These are phyloP conservation scores for Penicillium sp. DNA, from an alignment of 2,329 filamentous ascomycete genomes.

Conservation along the genomic window DNA sequence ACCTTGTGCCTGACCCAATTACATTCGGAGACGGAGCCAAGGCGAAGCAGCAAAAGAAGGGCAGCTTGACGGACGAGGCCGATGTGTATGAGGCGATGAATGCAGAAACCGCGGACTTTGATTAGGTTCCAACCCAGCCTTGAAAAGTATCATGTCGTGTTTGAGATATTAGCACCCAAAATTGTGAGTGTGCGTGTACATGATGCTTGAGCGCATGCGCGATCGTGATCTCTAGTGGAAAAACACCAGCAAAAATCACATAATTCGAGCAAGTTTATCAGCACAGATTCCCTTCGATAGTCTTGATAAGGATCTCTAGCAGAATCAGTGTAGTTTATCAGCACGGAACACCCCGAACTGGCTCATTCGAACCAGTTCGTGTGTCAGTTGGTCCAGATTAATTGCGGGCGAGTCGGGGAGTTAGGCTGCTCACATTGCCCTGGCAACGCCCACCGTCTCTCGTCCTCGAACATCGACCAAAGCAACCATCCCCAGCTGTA, in stretches of 20 bases:
- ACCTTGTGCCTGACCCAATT: conserved; percentile 37
- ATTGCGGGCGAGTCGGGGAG: background rate
- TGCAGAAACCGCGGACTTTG: conserved; percentile 36
- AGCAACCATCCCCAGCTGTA: conserved; percentile 7
- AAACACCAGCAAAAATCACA: background rate
- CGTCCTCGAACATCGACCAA: conserved; percentile 1
- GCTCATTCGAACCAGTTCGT: background rate
- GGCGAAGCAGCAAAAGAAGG: conserved; percentile 20
- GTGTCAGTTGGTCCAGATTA: background rate
- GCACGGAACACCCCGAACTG: background rate
- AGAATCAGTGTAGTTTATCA: background rate
- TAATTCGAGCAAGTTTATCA: background rate
- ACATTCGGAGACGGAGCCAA: conserved; percentile 29
- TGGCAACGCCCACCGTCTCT: conserved; percentile 10
- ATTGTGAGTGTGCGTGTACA: background rate
- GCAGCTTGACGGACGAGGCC: conserved; percentile 27
- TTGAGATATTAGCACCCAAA: background rate
- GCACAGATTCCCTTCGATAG: too few species aligned
- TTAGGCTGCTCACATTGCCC: conserved; percentile 5
- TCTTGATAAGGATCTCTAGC: background rate
- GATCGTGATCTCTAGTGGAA: background rate
- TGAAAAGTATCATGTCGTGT: background rate
- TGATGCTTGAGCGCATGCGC: background rate
- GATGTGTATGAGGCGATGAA: conserved; percentile 39
- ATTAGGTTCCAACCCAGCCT: conserved; percentile 21